Evolutionary conservation across 805 yeast genomes (phyloP).

Genomic region (Sugiyamaella smithiae): DNA sequence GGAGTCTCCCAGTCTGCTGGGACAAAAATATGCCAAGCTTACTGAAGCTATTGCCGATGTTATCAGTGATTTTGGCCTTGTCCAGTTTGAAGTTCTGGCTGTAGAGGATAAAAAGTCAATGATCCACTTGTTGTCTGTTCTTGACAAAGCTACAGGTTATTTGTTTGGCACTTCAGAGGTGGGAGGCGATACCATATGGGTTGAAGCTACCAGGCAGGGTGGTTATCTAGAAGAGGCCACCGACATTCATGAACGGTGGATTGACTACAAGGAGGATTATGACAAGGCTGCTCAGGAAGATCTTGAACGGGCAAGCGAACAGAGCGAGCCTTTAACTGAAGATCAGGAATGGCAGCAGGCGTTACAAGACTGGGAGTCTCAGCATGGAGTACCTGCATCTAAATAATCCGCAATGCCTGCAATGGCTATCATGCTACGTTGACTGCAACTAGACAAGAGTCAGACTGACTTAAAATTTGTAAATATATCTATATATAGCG

Average conservation of each 20-base stretch:
- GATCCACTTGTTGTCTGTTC: slow-evolving; percentile 71
- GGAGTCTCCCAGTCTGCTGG: slow-evolving; percentile 66
- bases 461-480: too few species aligned
- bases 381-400: slow-evolving; percentile 25
- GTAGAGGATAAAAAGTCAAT: slow-evolving; percentile 90
- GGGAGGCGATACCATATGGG: slow-evolving; percentile 98
- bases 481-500: too few species aligned
- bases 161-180: slow-evolving; percentile 88
- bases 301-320: slow-evolving; percentile 18
- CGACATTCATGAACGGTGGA: slow-evolving; percentile 94
- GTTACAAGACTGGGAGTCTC: slow-evolving; percentile 55
- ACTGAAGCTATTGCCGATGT: slow-evolving; percentile 78
- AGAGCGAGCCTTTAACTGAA: slow-evolving; percentile 29
- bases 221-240: slow-evolving; percentile 46
- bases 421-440: background rate
- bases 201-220: slow-evolving; percentile 86
- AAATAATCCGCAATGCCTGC: background rate
- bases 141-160: slow-evolving; percentile 93
- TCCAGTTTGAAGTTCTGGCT: slow-evolving; percentile 82
- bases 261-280: slow-evolving; percentile 74
- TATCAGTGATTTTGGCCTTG: slow-evolving; percentile 82
- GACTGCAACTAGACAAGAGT: too few species aligned
- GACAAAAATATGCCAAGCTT: slow-evolving; percentile 59
- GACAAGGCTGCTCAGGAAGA: slow-evolving; percentile 60
- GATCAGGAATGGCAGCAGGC: slow-evolving; percentile 74